Evolutionary conservation across 2,329 filamentous ascomycete genomes (phyloP), one percentile per base, ranked within the genome.

Genomic region (Berkeleyomyces rouxiae): DNA sequence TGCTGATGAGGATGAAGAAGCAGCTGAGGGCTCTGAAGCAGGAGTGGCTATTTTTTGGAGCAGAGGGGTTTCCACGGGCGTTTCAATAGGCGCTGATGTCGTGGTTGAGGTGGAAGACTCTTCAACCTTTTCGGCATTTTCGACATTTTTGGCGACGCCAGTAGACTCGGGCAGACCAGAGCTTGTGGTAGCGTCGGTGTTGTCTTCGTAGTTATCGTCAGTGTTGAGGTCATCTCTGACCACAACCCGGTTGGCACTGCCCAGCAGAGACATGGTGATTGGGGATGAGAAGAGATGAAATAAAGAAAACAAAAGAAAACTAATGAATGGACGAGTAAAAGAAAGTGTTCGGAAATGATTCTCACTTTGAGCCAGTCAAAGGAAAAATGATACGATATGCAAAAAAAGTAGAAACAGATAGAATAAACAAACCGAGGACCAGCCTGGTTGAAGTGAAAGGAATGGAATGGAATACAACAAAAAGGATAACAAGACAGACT

Each of bases 241-340:
- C 16, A 23, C 55, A 3, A 43, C 9, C 4, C 42, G 49, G n/a
- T 49, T 37, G 10, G 44, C 11, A 47, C 51, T 51, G 49, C 11
- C 39, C n/a, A 59, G 55, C 42, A 63, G 47, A 47, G 63, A 61
- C 59, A 53, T 61, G 33, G 11, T 60, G 39, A 46, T 42, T 13
- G 4, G 11, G n/a, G n/a, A 42, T 47, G 43, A 57, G 16, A 43
- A n/a, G 36, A 53, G 33, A 53, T 46, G 7, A 39, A 51, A 43
- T 31, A 31, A 61, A n/a, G 5, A 2, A 42, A 40, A 43, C 49
- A 51, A 40, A 62, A 46, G 5, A 58, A 59, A 40, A 9, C 23
- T 2, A n/a, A 16, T 7, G 23, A 23, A 23, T 23, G 23, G 23
- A 23, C 23, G 23, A 1, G n/a, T 10, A 5, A 40, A 47, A 7